phyloP scores from a whole-genome alignment of 306 rosid genomes.

The Quercus robur region DNA sequence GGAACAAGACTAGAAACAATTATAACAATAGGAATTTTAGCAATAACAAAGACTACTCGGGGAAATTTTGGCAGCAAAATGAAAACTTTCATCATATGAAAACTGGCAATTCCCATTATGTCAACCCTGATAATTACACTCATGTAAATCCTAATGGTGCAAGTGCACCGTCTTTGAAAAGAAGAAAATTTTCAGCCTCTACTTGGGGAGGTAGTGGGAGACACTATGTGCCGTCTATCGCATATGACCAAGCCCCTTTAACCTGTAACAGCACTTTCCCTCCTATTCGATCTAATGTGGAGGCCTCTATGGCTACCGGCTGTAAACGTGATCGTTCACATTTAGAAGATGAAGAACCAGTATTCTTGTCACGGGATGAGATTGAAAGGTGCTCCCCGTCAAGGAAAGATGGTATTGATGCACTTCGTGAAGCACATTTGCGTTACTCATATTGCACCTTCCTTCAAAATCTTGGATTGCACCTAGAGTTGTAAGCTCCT shows the following conservation, averaged over 20 bases:
- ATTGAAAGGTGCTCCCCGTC: slow-evolving; percentile 95
- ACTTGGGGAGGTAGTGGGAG: slow-evolving; percentile 61
- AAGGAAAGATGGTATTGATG: slow-evolving; percentile 91
- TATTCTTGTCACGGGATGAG: slow-evolving; percentile 89
- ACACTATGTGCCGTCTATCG: slow-evolving; percentile 40
- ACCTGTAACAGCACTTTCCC: slow-evolving; percentile 32
- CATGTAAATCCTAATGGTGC: slow-evolving; percentile 35
- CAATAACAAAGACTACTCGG: slow-evolving; percentile 31
- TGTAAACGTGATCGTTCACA: slow-evolving; percentile 53
- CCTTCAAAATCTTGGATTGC: slow-evolving; percentile 88
- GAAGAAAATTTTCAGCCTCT: slow-evolving; percentile 71
- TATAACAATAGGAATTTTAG: slow-evolving; percentile 31
- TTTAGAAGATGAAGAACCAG: slow-evolving; percentile 70
- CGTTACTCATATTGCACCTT: slow-evolving; percentile 93
- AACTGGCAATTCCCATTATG: slow-evolving; percentile 30
- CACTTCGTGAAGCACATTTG: slow-evolving; percentile 74
- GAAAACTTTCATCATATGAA: slow-evolving; percentile 28
- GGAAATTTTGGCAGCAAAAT: slow-evolving; percentile 31
- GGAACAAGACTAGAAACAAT: slow-evolving; percentile 55
- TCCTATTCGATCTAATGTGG: slow-evolving; percentile 42
- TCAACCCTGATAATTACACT: slow-evolving; percentile 26
- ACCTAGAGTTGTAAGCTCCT: slow-evolving; percentile 79
- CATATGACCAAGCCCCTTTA: slow-evolving; percentile 37
- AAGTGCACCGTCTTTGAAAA: slow-evolving; percentile 46
- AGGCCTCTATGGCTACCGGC: slow-evolving; percentile 45